These are phyloP conservation scores for Elongisporangium prolatum DNA, from an alignment of 352 stramenopile species.

Conservation along the genomic window DNA sequence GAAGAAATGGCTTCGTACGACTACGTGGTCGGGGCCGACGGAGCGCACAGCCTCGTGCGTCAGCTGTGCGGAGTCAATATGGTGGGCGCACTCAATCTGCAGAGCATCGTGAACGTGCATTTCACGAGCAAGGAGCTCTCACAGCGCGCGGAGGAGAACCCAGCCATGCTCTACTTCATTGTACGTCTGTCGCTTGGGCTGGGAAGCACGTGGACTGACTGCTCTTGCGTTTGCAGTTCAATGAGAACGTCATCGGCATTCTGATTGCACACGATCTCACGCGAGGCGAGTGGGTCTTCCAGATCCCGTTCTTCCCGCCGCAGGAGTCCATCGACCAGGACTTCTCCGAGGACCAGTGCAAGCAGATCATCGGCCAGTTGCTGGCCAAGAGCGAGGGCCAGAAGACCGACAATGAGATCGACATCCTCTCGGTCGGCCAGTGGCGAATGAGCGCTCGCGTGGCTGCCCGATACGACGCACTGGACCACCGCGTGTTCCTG, in stretches of 20 bases:
- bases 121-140: slow-evolving; percentile 84
- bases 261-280: slow-evolving; percentile 91
- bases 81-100: slow-evolving; percentile 68
- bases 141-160: slow-evolving; percentile 45
- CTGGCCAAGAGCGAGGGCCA: slow-evolving; percentile 19
- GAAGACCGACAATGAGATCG: slow-evolving; percentile 41
- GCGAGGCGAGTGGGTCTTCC: slow-evolving; percentile 88
- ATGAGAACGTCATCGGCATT: slow-evolving; percentile 84
- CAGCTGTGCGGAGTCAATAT: slow-evolving; percentile 65
- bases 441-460: slow-evolving; percentile 93
- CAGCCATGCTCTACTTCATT: slow-evolving; percentile 94
- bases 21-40: slow-evolving; percentile 90
- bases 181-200: slow-evolving; percentile 18
- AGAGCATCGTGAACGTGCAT: slow-evolving; percentile 94
- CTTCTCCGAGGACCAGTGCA: slow-evolving; percentile 56
- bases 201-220: background rate
- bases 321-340: slow-evolving; percentile 64
- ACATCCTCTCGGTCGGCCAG: slow-evolving; percentile 79
- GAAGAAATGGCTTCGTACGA: slow-evolving; percentile 49
- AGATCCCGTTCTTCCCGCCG: slow-evolving; percentile 91
- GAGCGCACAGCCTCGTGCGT: slow-evolving; percentile 83
- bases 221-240: slow-evolving; percentile 40
- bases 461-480: slow-evolving; percentile 78
- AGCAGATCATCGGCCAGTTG: slow-evolving; percentile 43
- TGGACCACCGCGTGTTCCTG: slow-evolving; percentile 72